Base-by-base conservation (phyloP, 2,329 filamentous ascomycete genomes). In the Stemphylium vesicarium region DNA sequence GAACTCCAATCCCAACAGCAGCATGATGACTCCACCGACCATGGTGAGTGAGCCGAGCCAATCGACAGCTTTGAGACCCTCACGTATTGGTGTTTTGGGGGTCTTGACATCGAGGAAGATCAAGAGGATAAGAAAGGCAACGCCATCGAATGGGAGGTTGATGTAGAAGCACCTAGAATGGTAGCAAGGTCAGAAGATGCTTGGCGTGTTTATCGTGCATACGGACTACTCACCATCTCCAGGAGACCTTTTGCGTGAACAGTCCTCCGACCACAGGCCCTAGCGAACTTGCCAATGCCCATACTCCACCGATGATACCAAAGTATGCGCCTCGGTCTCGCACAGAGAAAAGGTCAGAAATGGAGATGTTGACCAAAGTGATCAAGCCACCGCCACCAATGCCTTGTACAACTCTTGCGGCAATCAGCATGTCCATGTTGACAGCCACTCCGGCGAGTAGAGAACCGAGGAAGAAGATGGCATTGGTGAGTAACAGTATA, bases 1-100 rank as follows among this genome's bases (percentile, higher is more conserved):
- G 58, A 94, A 91, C 69, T 96, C 89, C 10, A 96, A 84, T 0
- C 92, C 93, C 37, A 96, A 85, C 4, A 96, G 84, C 61, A 96
- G 81, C 90, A 96, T 94, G 16, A 96, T 80, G 0, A 90, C 93
- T 16, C 88, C 91, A 37, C 89, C 89, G 20, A 93, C 83, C 70
- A 96, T 85, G 26, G 83, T 78, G 10, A 88, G 49, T 1, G 83
- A 85, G 1, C 89, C 90, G 5, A 84, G 63, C 86, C 86, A 88
- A 72, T 88, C 86, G 57, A 88, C 85, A 0, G 85, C 85, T 57
- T 84, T 84, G 8, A 91, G 75, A 0, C 88, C 88, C 35, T 84
- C 77, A 54, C 78, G 74, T 2, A 90, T 72, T 0, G 86, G 83
- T 0, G 88, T 90, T 32, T 80, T 81, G 0, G 88, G 88, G 3